Evolutionary conservation across 1,284 basidiomycete genomes (phyloP).

Genomic region (Ustilago trichophora): DNA sequence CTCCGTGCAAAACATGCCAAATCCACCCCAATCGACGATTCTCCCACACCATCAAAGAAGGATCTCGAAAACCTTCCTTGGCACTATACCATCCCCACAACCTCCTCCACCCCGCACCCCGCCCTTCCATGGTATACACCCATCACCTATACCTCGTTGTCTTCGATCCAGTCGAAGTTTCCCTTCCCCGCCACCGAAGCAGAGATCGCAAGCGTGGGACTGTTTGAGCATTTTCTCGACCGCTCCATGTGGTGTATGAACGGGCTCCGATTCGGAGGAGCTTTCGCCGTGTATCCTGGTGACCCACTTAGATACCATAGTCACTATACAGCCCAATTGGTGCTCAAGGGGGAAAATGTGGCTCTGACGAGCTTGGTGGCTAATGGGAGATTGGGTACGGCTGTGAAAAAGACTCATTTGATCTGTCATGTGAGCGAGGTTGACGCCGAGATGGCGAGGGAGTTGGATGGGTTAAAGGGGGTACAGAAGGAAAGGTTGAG

Average conservation of each 20-base stretch:
- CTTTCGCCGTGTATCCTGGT: conserved; percentile 95
- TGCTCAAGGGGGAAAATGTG: conserved; percentile 8
- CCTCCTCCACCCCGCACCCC: conserved; percentile 7
- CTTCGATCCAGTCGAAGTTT: conserved; percentile 76
- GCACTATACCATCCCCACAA: conserved; percentile 34
- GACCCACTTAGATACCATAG: conserved; percentile 96
- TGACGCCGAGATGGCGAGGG: not conserved
- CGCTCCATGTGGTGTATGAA: conserved; percentile 70
- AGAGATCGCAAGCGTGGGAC: conserved; percentile 78
- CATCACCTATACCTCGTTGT: conserved; percentile 70
- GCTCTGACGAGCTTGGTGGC: conserved; percentile 77
- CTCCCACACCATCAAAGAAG: too few relatives aligned
- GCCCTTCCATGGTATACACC: conserved; percentile 52
- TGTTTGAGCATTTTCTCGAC: conserved; percentile 78
- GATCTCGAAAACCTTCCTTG: conserved; percentile 5
- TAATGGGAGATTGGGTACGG: conserved; percentile 92
- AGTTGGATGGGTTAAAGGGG: not conserved
- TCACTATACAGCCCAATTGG: conserved; percentile 79
- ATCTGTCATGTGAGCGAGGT: conserved; percentile 72
- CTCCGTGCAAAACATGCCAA: conserved; percentile 67
- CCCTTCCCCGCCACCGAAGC: conserved; percentile 75
- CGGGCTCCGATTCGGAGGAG: conserved; percentile 93
- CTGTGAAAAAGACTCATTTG: conserved; percentile 95
- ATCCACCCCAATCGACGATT: conserved; percentile 42
- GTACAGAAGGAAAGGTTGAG: not conserved